A percentile compares a stretch with the other conserved stretches of the same genome.
phyloP scores from a whole-genome alignment of 768 basidiomycete species.

The Piloderma croceum region DNA sequence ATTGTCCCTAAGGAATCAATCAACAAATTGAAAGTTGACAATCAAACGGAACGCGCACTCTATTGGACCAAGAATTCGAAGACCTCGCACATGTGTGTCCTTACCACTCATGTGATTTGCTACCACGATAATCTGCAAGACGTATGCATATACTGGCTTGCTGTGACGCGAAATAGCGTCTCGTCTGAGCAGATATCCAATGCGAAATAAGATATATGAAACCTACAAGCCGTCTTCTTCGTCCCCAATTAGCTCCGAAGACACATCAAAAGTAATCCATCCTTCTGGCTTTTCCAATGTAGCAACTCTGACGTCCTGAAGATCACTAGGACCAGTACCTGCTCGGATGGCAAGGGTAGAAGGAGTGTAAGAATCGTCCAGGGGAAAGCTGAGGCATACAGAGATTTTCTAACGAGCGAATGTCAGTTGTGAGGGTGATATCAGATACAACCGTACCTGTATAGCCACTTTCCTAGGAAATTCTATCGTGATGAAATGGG shows the following conservation, averaged over 20 bases:
- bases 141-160: conserved; percentile 82
- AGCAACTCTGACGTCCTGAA: conserved; percentile 85
- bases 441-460: conserved; percentile 50
- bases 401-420: conserved; percentile 68
- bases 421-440: no score
- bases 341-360: conserved; percentile 86
- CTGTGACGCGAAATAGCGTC: conserved; percentile 35
- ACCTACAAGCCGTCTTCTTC: conserved; percentile 76
- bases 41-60: conserved; percentile 48
- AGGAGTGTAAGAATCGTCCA: conserved; percentile 97
- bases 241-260: conserved; percentile 73
- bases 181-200: conserved; percentile 1
- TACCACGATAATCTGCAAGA: conserved; percentile 84
- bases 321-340: conserved; percentile 84
- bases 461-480: conserved; percentile 88
- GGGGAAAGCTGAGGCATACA: conserved; percentile 70
- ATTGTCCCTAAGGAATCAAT: conserved; percentile 11
- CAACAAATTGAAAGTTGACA: conserved; percentile 1
- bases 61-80: conserved; percentile 79
- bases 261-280: conserved; percentile 86
- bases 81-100: conserved; percentile 93
- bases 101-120: conserved; percentile 98
- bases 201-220: conserved; percentile 1
- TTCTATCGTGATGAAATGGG: conserved; percentile 91
- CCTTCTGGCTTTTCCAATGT: conserved; percentile 89